phyloP scores from a whole-genome alignment of 176 grass and related monocot genomes.

The Carex littledalei region DNA sequence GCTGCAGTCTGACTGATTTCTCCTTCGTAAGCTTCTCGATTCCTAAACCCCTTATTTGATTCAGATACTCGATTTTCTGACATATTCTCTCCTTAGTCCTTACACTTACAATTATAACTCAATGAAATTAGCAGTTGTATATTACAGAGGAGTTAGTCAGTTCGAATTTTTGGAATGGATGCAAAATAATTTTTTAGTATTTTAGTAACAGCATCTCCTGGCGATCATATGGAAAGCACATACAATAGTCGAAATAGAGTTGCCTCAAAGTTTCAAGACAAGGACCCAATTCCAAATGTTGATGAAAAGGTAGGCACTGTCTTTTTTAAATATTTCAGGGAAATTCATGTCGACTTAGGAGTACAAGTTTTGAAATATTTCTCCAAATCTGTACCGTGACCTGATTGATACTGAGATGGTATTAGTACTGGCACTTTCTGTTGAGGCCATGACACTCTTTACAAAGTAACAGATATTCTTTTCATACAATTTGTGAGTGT shows the following conservation, averaged over 20 bases:
- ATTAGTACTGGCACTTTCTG: not conserved
- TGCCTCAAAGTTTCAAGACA: not conserved
- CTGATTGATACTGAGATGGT: not conserved
- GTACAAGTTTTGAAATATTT: not conserved
- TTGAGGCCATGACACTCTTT: not conserved
- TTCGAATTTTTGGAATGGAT: not conserved
- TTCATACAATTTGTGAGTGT: not conserved
- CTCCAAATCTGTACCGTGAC: not conserved
- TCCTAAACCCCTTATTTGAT: not conserved
- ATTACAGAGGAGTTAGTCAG: not conserved
- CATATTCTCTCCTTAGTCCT: not conserved
- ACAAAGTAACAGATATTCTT: not conserved
- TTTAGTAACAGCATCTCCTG: not conserved
- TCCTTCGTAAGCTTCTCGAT: not conserved
- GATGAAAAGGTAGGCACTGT: not conserved
- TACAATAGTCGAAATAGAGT: slow-evolving; percentile 3
- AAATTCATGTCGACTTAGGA: not conserved
- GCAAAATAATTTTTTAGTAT: not conserved
- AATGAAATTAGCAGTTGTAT: not conserved
- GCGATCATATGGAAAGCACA: slow-evolving; percentile 3
- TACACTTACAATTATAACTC: not conserved
- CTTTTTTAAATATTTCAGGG: not conserved
- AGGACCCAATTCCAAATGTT: not conserved
- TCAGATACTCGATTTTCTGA: not conserved
- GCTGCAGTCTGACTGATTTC: not conserved